Evolutionary conservation across 2,329 filamentous ascomycete species (phyloP).

Genomic region (Trichophyton schoenleinii): DNA sequence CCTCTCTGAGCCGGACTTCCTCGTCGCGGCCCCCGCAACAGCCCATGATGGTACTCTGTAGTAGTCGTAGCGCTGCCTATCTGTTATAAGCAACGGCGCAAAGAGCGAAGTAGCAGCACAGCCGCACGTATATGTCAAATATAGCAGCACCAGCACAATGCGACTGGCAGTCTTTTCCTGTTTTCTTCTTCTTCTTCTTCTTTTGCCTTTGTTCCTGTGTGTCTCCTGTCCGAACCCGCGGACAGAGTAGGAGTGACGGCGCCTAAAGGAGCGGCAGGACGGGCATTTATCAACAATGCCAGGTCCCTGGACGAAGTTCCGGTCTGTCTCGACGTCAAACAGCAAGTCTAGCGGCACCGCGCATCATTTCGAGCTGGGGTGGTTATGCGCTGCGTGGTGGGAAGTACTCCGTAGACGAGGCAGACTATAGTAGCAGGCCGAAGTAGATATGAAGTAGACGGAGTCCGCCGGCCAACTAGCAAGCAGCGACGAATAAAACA

Average conservation of each 20-base stretch:
- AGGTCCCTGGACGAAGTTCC: neutral
- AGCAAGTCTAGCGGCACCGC: neutral
- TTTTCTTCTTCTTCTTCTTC: neutral
- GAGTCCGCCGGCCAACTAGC: neutral
- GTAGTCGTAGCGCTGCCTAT: neutral
- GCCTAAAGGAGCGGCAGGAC: neutral
- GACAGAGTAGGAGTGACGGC: neutral
- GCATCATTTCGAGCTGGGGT: neutral
- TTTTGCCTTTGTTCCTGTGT: neutral
- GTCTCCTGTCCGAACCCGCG: neutral
- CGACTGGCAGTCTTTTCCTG: neutral
- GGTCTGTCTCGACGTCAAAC: neutral
- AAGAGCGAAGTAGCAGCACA: neutral
- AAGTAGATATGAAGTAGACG: neutral
- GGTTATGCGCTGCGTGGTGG: neutral
- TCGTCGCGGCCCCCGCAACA: slow-evolving; percentile 47
- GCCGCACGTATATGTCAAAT: neutral
- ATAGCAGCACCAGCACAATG: neutral
- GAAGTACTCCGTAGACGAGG: too few species aligned
- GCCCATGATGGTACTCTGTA: slow-evolving; percentile 43
- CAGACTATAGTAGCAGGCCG: too few species aligned
- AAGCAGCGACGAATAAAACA: neutral
- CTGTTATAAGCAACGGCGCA: neutral
- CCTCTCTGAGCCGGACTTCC: slow-evolving; percentile 54
- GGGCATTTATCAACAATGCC: neutral